Percentiles rank a stretch among this genome's conserved stretches.
Evolutionary conservation across 306 rosid genomes (phyloP).

Genomic region (Ormosia semicastrata): DNA sequence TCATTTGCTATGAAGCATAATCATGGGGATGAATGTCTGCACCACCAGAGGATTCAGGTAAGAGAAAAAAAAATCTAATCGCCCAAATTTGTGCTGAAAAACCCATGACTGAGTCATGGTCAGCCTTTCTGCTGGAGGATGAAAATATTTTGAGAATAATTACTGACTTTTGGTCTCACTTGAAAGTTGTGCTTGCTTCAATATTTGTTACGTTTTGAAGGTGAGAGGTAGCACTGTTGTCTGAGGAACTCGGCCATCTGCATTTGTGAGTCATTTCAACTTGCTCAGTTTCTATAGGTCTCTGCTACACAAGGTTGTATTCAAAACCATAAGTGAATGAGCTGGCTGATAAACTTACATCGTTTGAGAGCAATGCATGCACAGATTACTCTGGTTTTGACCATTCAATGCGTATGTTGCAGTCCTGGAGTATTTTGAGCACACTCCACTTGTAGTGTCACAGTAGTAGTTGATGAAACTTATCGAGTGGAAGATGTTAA

Average conservation of each 20-base stretch:
- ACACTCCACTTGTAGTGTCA: neutral
- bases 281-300: neutral
- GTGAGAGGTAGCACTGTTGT: neutral
- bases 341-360: neutral
- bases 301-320: neutral
- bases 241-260: neutral
- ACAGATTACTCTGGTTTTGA: neutral
- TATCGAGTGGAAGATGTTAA: neutral
- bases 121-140: neutral
- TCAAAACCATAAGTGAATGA: neutral
- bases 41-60: neutral
- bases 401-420: neutral
- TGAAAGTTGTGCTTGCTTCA: slow-evolving; percentile 5
- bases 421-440: neutral
- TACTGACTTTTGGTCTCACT: neutral
- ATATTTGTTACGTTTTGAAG: neutral
- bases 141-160: slow-evolving; percentile 4
- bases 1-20: slow-evolving; percentile 7
- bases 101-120: neutral
- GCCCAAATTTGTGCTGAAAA: neutral
- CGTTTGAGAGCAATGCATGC: neutral
- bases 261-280: neutral
- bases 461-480: neutral
- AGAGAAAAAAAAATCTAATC: neutral
- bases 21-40: slow-evolving; percentile 2